These are phyloP conservation scores for Bimuria novae-zelandiae DNA, from an alignment of 2,329 filamentous ascomycete species.

Conservation along the genomic window DNA sequence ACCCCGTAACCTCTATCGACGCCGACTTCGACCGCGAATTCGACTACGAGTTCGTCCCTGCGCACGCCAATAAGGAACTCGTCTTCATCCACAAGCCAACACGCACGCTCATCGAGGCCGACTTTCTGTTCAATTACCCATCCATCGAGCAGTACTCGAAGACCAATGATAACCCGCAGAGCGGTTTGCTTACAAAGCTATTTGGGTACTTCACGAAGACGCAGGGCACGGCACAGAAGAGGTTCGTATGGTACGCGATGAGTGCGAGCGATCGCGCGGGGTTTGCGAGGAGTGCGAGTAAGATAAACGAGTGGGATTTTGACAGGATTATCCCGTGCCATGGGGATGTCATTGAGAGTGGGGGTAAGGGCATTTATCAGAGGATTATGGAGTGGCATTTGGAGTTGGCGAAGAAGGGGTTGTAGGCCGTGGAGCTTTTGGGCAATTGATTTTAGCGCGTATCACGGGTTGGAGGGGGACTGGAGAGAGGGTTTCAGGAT, in stretches of 20 bases:
- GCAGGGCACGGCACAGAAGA: slow-evolving; percentile 73
- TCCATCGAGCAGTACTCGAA: slow-evolving; percentile 77
- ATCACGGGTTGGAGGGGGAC: background rate
- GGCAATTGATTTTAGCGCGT: background rate
- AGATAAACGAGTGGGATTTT: slow-evolving; percentile 83
- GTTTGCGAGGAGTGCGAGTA: slow-evolving; percentile 70
- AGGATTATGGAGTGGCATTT: slow-evolving; percentile 87
- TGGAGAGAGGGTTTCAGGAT: background rate
- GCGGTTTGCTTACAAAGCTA: slow-evolving; percentile 65
- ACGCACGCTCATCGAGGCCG: slow-evolving; percentile 80
- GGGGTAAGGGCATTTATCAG: slow-evolving; percentile 74
- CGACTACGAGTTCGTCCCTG: slow-evolving; percentile 78
- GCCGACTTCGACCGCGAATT: slow-evolving; percentile 87
- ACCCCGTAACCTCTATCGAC: slow-evolving; percentile 58
- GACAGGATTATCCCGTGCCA: slow-evolving; percentile 87
- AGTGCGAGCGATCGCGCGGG: slow-evolving; percentile 65
- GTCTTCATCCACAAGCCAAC: slow-evolving; percentile 84
- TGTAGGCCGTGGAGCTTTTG: background rate
- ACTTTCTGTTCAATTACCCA: slow-evolving; percentile 90
- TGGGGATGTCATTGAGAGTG: slow-evolving; percentile 80
- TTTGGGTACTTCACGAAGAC: slow-evolving; percentile 63
- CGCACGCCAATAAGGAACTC: slow-evolving; percentile 82
- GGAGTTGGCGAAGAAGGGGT: slow-evolving; percentile 41
- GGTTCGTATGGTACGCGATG: slow-evolving; percentile 79
- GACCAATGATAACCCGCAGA: slow-evolving; percentile 57